Evolutionary conservation across 345 rosid genomes (phyloP).

Genomic region (Populus ilicifolia): DNA sequence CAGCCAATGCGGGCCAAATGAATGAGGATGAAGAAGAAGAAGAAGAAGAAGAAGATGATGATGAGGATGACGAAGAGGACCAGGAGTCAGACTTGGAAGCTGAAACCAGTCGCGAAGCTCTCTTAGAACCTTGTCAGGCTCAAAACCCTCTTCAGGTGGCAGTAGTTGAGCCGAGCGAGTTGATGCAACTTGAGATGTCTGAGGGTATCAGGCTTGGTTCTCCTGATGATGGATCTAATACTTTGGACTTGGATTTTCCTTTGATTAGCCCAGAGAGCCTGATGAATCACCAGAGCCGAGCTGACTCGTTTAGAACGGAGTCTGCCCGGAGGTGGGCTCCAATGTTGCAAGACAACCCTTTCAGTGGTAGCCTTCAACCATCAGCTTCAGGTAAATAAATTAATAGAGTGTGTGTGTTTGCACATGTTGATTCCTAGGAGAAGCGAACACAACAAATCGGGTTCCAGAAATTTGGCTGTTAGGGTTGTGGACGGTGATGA

Average conservation of each 20-base stretch:
- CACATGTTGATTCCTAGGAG: no score
- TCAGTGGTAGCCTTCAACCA: conserved; percentile 21
- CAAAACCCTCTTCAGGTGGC: conserved; percentile 22
- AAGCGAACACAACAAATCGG: no score
- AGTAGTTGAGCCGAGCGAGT: conserved; percentile 52
- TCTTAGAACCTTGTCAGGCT: background rate
- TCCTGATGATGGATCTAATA: conserved; percentile 70
- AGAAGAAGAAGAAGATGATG: conserved; percentile 42
- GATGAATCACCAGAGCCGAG: conserved; percentile 30
- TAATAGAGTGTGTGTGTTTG: background rate
- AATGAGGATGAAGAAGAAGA: conserved; percentile 33
- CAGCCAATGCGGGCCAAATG: conserved; percentile 16
- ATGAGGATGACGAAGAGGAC: conserved; percentile 35
- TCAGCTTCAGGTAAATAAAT: conserved; percentile 34
- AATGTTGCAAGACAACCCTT: conserved; percentile 29
- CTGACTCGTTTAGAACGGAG: conserved; percentile 44
- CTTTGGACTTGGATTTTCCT: conserved; percentile 55
- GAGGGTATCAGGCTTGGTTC: conserved; percentile 78
- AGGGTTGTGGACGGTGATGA: no score
- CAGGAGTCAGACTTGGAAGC: conserved; percentile 20
- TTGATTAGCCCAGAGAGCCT: conserved; percentile 21
- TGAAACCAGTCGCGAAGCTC: conserved; percentile 26
- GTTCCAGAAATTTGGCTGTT: no score
- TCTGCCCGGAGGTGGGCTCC: conserved; percentile 50
- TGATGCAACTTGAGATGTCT: conserved; percentile 74